Evolutionary conservation across 768 basidiomycete species (phyloP).

Genomic region (Harrya chromipes): DNA sequence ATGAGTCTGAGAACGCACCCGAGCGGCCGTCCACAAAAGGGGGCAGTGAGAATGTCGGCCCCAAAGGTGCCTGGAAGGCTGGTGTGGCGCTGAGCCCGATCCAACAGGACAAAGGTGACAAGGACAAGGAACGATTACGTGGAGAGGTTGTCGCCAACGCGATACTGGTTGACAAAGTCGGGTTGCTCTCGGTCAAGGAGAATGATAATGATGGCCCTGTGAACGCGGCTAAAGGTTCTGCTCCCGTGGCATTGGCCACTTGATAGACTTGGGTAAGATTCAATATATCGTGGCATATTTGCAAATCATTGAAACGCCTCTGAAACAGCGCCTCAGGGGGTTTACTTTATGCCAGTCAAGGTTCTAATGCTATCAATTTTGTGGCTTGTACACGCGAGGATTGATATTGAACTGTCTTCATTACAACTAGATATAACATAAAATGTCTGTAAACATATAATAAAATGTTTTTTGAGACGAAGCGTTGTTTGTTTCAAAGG

Average conservation of each 20-base stretch:
- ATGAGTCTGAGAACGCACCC: conserved; percentile 45
- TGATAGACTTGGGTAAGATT: conserved; percentile 25
- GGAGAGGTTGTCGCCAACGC: conserved; percentile 35
- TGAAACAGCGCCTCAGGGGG: conserved; percentile 13
- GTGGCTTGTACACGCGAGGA: conserved; percentile 24
- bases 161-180: conserved; percentile 37
- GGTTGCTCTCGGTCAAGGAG: conserved; percentile 37
- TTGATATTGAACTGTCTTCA: conserved; percentile 18
- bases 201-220: conserved; percentile 7
- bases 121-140: conserved; percentile 35
- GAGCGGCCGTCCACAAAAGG: conserved; percentile 51
- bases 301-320: conserved; percentile 2
- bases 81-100: conserved; percentile 11
- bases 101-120: conserved; percentile 24
- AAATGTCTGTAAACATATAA: conserved; percentile 39
- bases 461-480: conserved; percentile 15
- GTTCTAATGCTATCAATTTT: conserved; percentile 27
- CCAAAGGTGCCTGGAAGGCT: conserved; percentile 30
- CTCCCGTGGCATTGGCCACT: conserved; percentile 24
- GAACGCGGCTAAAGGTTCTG: conserved; percentile 12
- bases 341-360: conserved; percentile 26
- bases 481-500: conserved; percentile 27
- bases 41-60: conserved; percentile 36
- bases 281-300: not conserved
- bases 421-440: conserved; percentile 33